Evolutionary conservation across 768 basidiomycete genomes (phyloP), one percentile per base, ranked within the genome.

Genomic region (Boletus sp.): DNA sequence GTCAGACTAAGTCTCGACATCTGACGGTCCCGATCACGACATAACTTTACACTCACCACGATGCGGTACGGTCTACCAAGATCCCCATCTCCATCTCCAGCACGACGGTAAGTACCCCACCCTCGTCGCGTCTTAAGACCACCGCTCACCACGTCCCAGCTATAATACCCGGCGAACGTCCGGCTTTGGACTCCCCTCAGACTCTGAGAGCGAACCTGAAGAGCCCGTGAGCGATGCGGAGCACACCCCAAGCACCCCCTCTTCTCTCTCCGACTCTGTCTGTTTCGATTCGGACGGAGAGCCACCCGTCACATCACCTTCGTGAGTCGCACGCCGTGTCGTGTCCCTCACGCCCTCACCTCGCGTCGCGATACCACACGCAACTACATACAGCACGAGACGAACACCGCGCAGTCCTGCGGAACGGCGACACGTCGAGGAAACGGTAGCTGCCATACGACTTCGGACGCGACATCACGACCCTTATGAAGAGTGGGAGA

Each of bases 51-150:
- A 12, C 30, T 32, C 17, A 55, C 58, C 28, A 36, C 60, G 33
- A 85, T 85, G 84, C 76, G 80, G 47, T 85, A 83, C 65, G 74
- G 79, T 62, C 77, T 78, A 41, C 83, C 82, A 20, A 76, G 82
- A 57, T 81, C 82, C 5, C 65, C 72, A 1, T 81, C 83, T 6
- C 77, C 80, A 10, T 82, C 81, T 0, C 81, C 81, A 30, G 77
- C 70, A 10, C 71, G 76, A 63, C 72, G 73, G 77, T 80, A 49
- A 41, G 55, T 33, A 14, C 6, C 33, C 11, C 29, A 20, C 20
- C 24, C 30, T 30, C 42, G 1, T 8, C 67, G 64, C 33, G 62
- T 66, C 56, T 55, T 55, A 14, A 28, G 28, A 8, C 1, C 7
- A 17, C 36, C 15, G 8, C 52, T 52, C 35, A 61, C 12, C n/a